phyloP scores from a whole-genome alignment of 768 basidiomycete genomes.

The Saitozyma podzolica region DNA sequence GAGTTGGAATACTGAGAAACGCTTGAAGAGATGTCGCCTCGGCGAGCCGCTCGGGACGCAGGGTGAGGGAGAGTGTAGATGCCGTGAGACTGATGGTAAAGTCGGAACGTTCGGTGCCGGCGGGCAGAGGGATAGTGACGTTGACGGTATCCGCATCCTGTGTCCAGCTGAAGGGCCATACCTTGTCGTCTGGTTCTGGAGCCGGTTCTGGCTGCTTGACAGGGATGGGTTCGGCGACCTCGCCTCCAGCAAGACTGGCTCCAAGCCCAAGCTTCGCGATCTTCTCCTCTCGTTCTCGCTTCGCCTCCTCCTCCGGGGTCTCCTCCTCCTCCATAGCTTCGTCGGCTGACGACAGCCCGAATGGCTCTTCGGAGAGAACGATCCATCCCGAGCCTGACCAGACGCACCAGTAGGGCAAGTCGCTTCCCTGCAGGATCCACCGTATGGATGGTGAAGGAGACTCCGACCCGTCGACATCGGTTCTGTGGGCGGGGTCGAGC shows the following conservation, averaged over 20 bases:
- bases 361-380: conserved; percentile 30
- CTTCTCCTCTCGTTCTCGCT: conserved; percentile 17
- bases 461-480: conserved; percentile 14
- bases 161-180: conserved; percentile 88
- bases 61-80: conserved; percentile 15
- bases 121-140: conserved; percentile 78
- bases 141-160: conserved; percentile 82
- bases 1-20: conserved; percentile 24
- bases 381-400: conserved; percentile 34
- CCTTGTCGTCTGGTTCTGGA: conserved; percentile 46
- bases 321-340: conserved; percentile 1
- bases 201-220: background rate
- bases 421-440: conserved; percentile 41
- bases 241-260: conserved; percentile 6
- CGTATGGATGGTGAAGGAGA: background rate
- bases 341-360: background rate
- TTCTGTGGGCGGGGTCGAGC: conserved; percentile 15
- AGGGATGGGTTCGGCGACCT: background rate
- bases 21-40: conserved; percentile 2
- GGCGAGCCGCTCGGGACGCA: background rate
- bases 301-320: conserved; percentile 13
- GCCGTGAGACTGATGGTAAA: conserved; percentile 17
- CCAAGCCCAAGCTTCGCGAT: conserved; percentile 32
- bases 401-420: conserved; percentile 31
- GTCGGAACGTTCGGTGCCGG: conserved; percentile 48